Evolutionary conservation across 2,329 filamentous ascomycete species (phyloP).

Genomic region (Paramyrothecium roridum): DNA sequence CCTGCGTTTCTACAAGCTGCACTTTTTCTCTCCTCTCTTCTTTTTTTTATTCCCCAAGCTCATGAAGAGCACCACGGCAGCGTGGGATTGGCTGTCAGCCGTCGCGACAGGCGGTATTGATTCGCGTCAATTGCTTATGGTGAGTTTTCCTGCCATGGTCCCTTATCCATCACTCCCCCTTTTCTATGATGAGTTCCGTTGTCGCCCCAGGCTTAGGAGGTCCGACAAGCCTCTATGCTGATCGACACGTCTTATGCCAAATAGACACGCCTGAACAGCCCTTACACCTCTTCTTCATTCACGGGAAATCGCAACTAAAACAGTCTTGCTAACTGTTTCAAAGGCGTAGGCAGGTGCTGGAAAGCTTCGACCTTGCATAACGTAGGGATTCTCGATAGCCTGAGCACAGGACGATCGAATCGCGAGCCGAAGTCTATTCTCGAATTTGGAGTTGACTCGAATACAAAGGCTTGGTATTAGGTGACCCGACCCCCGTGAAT

Average conservation of each 20-base stretch:
- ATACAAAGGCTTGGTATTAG: too few relatives aligned
- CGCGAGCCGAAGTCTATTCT: too few relatives aligned
- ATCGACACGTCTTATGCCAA: conserved; percentile 56
- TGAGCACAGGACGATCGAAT: conserved; percentile 17
- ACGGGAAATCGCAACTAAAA: too few relatives aligned
- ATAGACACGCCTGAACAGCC: conserved; percentile 47
- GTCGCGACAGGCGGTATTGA: not conserved
- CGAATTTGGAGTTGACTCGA: too few relatives aligned
- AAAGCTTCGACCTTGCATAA: conserved; percentile 30
- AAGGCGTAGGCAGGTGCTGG: conserved; percentile 10
- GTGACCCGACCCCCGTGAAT: too few relatives aligned
- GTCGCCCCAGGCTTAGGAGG: conserved; percentile 49
- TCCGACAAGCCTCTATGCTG: conserved; percentile 45
- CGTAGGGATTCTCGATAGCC: conserved; percentile 29
- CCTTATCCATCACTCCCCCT: not conserved
- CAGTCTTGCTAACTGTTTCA: conserved; percentile 17
- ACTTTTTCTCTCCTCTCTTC: not conserved
- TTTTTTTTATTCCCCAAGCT: not conserved
- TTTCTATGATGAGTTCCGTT: conserved; percentile 42
- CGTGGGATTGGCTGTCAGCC: not conserved
- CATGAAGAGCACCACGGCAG: not conserved
- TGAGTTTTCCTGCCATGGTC: conserved; percentile 1
- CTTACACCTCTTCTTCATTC: conserved; percentile 8
- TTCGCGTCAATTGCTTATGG: not conserved
- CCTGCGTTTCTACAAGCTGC: not conserved